Conservation (phyloP, 768 basidiomycete species). For the Auricularia auricula-judae region DNA sequence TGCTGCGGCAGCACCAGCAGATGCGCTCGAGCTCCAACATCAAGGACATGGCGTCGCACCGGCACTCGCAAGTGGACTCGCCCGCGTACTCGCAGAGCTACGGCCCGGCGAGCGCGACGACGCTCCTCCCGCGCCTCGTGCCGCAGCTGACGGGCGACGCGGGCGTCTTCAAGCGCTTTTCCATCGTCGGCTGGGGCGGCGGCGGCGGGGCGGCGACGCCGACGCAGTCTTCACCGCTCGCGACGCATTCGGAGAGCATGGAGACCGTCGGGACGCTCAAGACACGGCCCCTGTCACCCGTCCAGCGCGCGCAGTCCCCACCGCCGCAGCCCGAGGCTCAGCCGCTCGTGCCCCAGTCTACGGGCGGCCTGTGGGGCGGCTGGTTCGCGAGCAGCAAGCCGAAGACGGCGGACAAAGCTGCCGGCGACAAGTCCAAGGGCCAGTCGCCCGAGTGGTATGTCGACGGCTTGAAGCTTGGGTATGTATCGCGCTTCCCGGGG, state of each 20-base stretch:
- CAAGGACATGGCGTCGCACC: conserved; percentile 18
- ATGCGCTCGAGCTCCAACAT: conserved; percentile 21
- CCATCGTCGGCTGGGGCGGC: conserved; percentile 49
- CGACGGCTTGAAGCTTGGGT: conserved; percentile 40
- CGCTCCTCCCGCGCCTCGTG: conserved; percentile 52
- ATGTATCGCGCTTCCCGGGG: background rate
- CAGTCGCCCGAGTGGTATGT: conserved; percentile 54
- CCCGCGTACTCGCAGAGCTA: conserved; percentile 35
- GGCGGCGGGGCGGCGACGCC: conserved; percentile 6
- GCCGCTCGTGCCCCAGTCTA: conserved; percentile 48
- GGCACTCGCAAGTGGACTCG: conserved; percentile 6
- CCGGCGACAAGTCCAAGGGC: conserved; percentile 25
- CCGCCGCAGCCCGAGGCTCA: conserved; percentile 13
- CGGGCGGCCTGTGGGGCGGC: conserved; percentile 64
- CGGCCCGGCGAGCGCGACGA: conserved; percentile 47
- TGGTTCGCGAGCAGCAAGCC: conserved; percentile 55
- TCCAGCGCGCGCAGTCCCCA: background rate
- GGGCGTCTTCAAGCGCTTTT: conserved; percentile 57
- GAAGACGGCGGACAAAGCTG: conserved; percentile 14
- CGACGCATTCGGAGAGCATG: background rate
- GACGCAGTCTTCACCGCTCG: conserved; percentile 14
- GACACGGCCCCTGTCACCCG: background rate
- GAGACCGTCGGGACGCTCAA: conserved; percentile 15
- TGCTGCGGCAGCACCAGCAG: conserved; percentile 47
- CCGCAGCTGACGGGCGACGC: conserved; percentile 69